Conservation (phyloP, 352 stramenopile species). For the Pythium vanterpoolii region DNA sequence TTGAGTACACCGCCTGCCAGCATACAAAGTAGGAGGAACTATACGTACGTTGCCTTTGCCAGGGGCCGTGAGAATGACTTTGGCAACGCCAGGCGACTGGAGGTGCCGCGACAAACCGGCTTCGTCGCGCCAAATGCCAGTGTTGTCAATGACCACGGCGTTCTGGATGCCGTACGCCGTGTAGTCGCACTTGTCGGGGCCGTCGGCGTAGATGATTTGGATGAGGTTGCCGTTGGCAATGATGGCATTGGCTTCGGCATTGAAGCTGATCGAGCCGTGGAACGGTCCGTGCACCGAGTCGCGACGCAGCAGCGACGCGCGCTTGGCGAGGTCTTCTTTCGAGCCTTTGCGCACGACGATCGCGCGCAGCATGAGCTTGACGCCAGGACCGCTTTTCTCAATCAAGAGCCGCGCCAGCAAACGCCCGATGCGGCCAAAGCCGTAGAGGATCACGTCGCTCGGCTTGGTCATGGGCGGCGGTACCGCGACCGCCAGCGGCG, state of each 20-base stretch:
- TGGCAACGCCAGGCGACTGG: conserved; percentile 69
- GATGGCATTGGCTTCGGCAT: conserved; percentile 83
- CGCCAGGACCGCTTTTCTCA: conserved; percentile 79
- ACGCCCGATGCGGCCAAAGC: conserved; percentile 86
- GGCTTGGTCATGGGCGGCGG: conserved; percentile 44
- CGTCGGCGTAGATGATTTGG: conserved; percentile 83
- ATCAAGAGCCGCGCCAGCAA: conserved; percentile 77
- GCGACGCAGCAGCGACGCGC: conserved; percentile 74
- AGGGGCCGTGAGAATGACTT: conserved; percentile 79
- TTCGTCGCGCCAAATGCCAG: conserved; percentile 75
- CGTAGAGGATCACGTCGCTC: conserved; percentile 83
- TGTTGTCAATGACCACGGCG: conserved; percentile 90
- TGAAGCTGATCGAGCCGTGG: conserved; percentile 78
- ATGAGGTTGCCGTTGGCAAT: conserved; percentile 87
- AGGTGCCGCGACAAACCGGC: conserved; percentile 66
- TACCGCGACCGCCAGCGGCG: conserved; percentile 28
- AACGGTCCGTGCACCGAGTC: conserved; percentile 88
- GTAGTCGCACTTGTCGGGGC: conserved; percentile 86
- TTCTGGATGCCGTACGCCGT: conserved; percentile 84
- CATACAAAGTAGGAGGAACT: neutral
- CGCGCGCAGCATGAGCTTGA: conserved; percentile 86
- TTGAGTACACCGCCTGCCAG: neutral
- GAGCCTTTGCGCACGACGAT: conserved; percentile 86
- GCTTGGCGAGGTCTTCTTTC: conserved; percentile 82
- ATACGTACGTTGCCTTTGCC: conserved; percentile 56